A percentile compares a stretch with the other conserved stretches of the same genome.
Conservation (phyloP, 73 alveolate genomes). For the Tetrahymena malaccensis region DNA sequence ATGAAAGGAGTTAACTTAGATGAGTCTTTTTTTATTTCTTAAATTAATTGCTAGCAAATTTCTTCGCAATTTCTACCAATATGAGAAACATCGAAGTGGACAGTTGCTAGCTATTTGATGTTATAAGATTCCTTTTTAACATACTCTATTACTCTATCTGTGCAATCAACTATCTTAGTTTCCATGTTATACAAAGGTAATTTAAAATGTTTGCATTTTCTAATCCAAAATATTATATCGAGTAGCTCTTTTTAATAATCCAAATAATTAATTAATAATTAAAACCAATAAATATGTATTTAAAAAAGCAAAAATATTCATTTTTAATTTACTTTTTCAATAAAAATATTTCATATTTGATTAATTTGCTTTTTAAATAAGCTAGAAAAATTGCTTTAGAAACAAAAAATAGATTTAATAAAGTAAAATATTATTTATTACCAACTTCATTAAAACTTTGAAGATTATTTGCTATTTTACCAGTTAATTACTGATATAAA, state of each 20-base stretch:
- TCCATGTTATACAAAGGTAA: not conserved
- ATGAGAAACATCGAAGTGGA: not conserved
- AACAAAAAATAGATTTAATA: too few relatives aligned
- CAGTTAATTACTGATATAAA: not conserved
- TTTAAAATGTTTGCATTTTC: not conserved
- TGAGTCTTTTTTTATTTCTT: not conserved
- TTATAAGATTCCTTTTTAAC: not conserved
- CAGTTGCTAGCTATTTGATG: not conserved
- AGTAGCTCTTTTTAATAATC: not conserved
- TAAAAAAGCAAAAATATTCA: not conserved
- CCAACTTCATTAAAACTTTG: not conserved
- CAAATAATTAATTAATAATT: not conserved
- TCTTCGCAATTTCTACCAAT: not conserved
- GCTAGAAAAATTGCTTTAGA: not conserved
- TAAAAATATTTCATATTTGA: too few relatives aligned
- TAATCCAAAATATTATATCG: not conserved
- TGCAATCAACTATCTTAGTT: not conserved
- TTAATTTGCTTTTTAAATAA: not conserved
- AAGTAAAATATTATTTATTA: not conserved
- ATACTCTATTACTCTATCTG: not conserved
- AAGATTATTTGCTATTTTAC: not conserved
- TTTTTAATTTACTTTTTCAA: not conserved
- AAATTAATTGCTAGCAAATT: not conserved
- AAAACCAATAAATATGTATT: not conserved
- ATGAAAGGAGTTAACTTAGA: not conserved